A percentile compares a stretch with the other conserved stretches of the same genome.
These are phyloP conservation scores for Backusella parvicylindrica DNA, from an alignment of 192 early-diverging fungal genomes.

Conservation along the genomic window DNA sequence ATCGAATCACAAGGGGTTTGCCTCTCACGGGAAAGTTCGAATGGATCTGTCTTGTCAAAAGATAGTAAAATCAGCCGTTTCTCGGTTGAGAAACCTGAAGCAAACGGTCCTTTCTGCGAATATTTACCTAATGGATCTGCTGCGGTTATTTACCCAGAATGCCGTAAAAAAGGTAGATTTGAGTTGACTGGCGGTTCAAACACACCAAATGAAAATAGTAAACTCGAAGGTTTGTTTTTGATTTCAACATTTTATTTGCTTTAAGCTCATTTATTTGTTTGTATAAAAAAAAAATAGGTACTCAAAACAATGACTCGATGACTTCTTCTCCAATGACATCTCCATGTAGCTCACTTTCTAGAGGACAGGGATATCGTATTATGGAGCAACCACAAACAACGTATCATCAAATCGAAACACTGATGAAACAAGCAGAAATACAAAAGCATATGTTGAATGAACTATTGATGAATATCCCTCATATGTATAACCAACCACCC, in stretches of 20 bases:
- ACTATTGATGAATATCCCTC: neutral
- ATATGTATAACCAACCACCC: neutral
- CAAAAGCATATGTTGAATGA: conserved; percentile 10
- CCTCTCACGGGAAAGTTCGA: conserved; percentile 11
- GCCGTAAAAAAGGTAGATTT: conserved; percentile 34
- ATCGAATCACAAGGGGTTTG: conserved; percentile 1
- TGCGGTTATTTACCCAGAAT: conserved; percentile 11
- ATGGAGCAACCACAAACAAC: neutral
- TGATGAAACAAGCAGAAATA: conserved; percentile 8
- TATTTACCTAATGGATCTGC: neutral
- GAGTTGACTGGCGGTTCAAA: conserved; percentile 25
- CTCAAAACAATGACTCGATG: neutral
- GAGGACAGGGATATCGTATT: conserved; percentile 11
- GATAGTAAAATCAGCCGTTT: conserved; percentile 17
- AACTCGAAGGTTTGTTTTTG: neutral
- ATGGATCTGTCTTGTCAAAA: conserved; percentile 8
- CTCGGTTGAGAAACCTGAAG: neutral
- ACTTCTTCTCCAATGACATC: neutral
- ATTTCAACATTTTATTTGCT: neutral
- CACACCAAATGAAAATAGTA: neutral
- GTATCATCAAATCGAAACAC: conserved; percentile 6
- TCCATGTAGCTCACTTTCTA: conserved; percentile 5
- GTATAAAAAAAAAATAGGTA: neutral
- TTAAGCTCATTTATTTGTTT: neutral
- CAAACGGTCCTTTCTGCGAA: neutral